Evolutionary conservation across 202 grass and related monocot species (phyloP).

Genomic region (Saccharum hybrid): DNA sequence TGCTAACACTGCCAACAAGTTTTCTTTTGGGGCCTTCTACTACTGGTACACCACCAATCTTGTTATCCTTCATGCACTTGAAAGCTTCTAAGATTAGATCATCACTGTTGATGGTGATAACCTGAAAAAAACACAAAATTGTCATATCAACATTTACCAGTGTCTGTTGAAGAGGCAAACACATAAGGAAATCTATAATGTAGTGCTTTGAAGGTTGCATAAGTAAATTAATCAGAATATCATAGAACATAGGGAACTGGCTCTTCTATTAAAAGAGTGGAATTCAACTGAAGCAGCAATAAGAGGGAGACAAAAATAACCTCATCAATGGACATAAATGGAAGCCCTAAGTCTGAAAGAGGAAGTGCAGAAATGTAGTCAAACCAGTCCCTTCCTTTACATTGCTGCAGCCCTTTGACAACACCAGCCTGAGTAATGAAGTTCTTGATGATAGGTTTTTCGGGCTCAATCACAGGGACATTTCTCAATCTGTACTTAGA

Average conservation of each 20-base stretch:
- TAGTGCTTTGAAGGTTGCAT: neutral
- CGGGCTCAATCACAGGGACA: constrained; percentile 77
- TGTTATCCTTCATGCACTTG: constrained; percentile 85
- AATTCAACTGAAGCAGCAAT: constrained; percentile 27
- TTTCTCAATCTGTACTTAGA: constrained; percentile 96
- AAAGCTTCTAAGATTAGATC: constrained; percentile 84
- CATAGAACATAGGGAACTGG: neutral
- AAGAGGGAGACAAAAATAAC: constrained; percentile 52
- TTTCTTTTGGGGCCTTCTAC: constrained; percentile 65
- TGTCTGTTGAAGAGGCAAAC: constrained; percentile 13
- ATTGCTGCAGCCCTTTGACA: constrained; percentile 83
- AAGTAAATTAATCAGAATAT: constrained; percentile 29
- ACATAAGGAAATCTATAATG: neutral
- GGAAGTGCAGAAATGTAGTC: constrained; percentile 78
- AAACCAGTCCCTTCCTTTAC: constrained; percentile 96
- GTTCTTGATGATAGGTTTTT: constrained; percentile 76
- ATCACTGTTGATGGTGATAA: constrained; percentile 77
- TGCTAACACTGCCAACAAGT: constrained; percentile 79
- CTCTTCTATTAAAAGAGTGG: constrained; percentile 4
- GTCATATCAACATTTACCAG: constrained; percentile 12
- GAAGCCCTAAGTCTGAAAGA: constrained; percentile 89
- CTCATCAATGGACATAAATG: constrained; percentile 87
- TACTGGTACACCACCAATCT: constrained; percentile 80
- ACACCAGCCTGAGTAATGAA: constrained; percentile 88
- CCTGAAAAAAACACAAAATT: constrained; percentile 55